phyloP scores from a whole-genome alignment of 441 rosid genomes.

The Euphorbia schlechtendalii region DNA sequence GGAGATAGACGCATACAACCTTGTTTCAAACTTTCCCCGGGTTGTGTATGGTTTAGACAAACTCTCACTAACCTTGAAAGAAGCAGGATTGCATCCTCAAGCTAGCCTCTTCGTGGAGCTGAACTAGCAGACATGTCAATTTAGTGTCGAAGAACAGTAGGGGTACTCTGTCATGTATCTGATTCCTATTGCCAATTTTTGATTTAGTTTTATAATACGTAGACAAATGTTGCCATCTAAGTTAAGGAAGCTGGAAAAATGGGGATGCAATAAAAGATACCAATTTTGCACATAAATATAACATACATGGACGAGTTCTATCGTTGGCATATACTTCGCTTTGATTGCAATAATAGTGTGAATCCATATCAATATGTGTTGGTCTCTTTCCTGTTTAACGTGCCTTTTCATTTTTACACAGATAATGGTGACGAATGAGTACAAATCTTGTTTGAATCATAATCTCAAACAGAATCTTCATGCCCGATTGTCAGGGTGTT shows the following conservation, averaged over 20 bases:
- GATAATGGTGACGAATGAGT: too few relatives aligned
- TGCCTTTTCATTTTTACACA: too few relatives aligned
- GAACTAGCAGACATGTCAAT: constrained; percentile 31
- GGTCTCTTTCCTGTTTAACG: too few relatives aligned
- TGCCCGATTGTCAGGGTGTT: too few relatives aligned
- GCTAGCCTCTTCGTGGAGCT: constrained; percentile 96
- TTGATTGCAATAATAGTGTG: too few relatives aligned
- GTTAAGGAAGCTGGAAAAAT: not conserved
- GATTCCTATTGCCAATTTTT: constrained; percentile 17
- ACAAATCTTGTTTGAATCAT: too few relatives aligned
- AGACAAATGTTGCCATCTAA: not conserved
- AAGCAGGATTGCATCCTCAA: constrained; percentile 96
- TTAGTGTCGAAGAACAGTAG: constrained; percentile 10
- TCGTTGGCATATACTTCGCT: not conserved
- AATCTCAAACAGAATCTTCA: too few relatives aligned
- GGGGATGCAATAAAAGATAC: constrained; percentile 21
- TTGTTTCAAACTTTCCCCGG: constrained; percentile 86
- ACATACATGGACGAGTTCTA: constrained; percentile 10
- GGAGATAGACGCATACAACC: constrained; percentile 60
- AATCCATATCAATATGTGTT: too few relatives aligned
- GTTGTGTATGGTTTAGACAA: constrained; percentile 60
- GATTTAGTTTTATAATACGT: constrained; percentile 16
- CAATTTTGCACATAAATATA: constrained; percentile 20
- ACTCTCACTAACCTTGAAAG: constrained; percentile 53
- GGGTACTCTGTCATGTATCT: constrained; percentile 18